These are phyloP conservation scores for Penicillium griseofulvum DNA, from an alignment of 2,329 filamentous ascomycete genomes.

Conservation along the genomic window DNA sequence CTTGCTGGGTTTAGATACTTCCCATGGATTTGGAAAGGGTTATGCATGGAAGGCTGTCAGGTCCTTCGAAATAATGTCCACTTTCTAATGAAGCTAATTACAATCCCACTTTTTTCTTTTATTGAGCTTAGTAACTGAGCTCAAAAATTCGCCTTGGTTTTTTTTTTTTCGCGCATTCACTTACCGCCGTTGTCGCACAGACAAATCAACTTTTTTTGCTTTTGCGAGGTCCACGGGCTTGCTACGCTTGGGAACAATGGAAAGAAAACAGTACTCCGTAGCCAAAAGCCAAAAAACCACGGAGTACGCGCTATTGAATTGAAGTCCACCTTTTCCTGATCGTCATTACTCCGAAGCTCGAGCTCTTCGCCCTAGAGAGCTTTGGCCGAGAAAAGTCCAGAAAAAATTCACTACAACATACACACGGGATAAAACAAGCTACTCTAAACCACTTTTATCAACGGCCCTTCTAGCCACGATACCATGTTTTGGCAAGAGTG, in stretches of 20 bases:
- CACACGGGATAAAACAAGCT: constrained; percentile 2
- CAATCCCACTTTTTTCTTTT: background rate
- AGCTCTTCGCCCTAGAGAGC: background rate
- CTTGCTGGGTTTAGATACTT: constrained; percentile 8
- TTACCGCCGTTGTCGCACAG: constrained; percentile 30
- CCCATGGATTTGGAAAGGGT: constrained; percentile 2
- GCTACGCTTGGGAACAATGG: background rate
- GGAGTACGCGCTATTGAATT: constrained; percentile 2
- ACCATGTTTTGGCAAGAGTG: constrained; percentile 9
- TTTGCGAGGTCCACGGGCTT: constrained; percentile 11
- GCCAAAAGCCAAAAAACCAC: background rate
- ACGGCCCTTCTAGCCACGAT: constrained; percentile 8
- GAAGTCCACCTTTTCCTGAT: background rate
- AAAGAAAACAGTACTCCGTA: background rate
- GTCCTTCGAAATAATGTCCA: constrained; percentile 13
- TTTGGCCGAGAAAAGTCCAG: background rate
- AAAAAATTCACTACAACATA: background rate
- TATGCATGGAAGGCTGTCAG: constrained; percentile 30
- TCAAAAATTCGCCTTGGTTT: constrained; percentile 7
- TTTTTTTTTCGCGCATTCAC: background rate
- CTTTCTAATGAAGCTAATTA: constrained; percentile 1
- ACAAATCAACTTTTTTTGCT: constrained; percentile 12
- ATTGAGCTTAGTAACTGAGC: background rate
- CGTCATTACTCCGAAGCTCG: background rate
- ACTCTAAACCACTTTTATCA: background rate